phyloP scores from a whole-genome alignment of 352 stramenopile species.

The Phytophthora pinifolia region DNA sequence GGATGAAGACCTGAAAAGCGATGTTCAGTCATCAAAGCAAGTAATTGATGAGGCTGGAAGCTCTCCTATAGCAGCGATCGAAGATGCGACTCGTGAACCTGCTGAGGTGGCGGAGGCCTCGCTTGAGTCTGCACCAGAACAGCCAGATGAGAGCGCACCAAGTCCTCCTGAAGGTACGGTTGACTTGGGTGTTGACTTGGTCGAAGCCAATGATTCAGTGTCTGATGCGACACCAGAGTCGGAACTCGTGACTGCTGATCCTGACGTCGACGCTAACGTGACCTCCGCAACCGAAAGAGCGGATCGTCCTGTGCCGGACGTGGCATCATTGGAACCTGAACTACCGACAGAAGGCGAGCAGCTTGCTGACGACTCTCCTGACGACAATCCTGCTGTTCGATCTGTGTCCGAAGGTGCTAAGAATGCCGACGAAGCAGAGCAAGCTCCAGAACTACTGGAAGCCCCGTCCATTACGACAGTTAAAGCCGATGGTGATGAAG shows the following conservation, averaged over 20 bases:
- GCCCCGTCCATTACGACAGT: not conserved
- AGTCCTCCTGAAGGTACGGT: not conserved
- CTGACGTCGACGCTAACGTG: not conserved
- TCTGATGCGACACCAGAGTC: not conserved
- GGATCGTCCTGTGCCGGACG: not conserved
- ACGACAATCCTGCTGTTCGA: not conserved
- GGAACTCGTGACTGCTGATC: not conserved
- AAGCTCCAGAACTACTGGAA: not conserved
- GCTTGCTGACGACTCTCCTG: not conserved
- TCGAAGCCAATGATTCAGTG: conserved; percentile 3
- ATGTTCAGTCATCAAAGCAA: not conserved
- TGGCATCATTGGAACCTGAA: conserved; percentile 2
- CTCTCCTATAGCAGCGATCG: not conserved
- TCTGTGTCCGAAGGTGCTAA: not conserved
- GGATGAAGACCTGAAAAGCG: conserved; percentile 4
- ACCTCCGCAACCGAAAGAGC: conserved; percentile 4
- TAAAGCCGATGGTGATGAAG: not conserved
- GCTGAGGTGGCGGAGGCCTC: not conserved
- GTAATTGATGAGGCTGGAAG: not conserved
- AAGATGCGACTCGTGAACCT: not conserved
- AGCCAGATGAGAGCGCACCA: not conserved
- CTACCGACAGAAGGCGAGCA: not conserved
- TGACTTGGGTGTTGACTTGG: conserved; percentile 1
- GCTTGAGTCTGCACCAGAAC: conserved; percentile 5
- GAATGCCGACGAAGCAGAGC: not conserved